Conservation (phyloP, 2,329 filamentous ascomycete genomes). For the Trichoderma asperellum region DNA sequence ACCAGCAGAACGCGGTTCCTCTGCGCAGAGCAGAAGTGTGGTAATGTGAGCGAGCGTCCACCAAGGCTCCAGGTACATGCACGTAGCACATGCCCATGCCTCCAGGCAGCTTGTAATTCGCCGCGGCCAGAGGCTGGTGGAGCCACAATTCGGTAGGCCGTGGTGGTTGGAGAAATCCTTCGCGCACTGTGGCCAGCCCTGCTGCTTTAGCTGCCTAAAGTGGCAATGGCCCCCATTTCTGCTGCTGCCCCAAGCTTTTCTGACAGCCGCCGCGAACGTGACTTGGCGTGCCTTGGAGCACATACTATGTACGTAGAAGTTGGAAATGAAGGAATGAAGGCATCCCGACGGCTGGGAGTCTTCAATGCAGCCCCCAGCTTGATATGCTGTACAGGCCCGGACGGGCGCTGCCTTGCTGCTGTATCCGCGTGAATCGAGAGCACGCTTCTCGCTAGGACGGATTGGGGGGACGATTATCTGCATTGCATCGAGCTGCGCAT, state of each 20-base stretch:
- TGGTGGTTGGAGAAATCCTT: conserved; percentile 21
- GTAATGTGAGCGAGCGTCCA: neutral
- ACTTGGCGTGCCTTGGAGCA: conserved; percentile 5
- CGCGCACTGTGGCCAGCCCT: conserved; percentile 28
- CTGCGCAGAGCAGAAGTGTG: neutral
- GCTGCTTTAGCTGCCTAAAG: conserved; percentile 28
- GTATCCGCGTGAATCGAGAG: conserved; percentile 14
- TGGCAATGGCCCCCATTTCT: conserved; percentile 21
- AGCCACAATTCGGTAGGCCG: neutral
- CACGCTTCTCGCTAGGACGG: neutral
- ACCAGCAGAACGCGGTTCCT: conserved; percentile 4
- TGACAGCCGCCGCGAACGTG: conserved; percentile 21
- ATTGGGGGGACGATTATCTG: neutral
- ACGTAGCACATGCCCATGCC: neutral
- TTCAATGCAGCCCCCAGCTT: neutral
- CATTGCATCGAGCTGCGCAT: conserved; percentile 1
- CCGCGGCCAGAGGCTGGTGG: conserved; percentile 2
- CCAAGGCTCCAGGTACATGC: neutral
- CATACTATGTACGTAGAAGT: too few species aligned
- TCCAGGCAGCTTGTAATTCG: neutral
- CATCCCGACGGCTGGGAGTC: neutral
- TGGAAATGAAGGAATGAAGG: conserved; percentile 13
- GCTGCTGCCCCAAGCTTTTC: conserved; percentile 21
- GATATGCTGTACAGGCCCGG: neutral
- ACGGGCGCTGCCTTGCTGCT: neutral